These are phyloP conservation scores for Mortierella sp. DNA, from an alignment of 371 early-diverging fungal species.

Conservation along the genomic window DNA sequence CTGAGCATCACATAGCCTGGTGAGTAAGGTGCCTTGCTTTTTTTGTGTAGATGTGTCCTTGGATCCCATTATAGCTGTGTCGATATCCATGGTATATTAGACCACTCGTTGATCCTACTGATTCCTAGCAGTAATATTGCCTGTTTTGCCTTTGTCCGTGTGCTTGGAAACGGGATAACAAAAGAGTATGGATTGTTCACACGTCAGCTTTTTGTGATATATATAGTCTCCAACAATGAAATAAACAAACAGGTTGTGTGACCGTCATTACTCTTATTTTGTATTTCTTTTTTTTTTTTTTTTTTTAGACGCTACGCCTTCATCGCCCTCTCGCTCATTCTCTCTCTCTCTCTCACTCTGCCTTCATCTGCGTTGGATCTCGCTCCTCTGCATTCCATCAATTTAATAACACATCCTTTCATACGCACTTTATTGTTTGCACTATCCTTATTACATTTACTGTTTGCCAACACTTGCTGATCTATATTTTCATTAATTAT, in stretches of 20 bases:
- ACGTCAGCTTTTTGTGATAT: neutral
- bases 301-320: neutral
- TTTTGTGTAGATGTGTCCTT: neutral
- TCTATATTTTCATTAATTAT: neutral
- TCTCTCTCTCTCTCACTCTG: neutral
- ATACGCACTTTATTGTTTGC: neutral
- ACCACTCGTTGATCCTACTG: neutral
- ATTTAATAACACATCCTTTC: neutral
- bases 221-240: neutral
- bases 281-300: neutral
- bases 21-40: slow-evolving; percentile 19
- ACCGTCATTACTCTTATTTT: neutral
- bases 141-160: neutral
- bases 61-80: neutral
- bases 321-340: neutral
- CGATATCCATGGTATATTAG: slow-evolving; percentile 18
- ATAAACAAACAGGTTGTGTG: slow-evolving; percentile 1
- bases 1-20: slow-evolving; percentile 36
- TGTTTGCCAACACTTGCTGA: neutral
- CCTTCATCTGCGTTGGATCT: neutral
- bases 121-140: neutral
- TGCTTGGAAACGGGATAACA: neutral
- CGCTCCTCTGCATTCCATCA: neutral
- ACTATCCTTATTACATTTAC: neutral
- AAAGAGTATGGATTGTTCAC: neutral